Evolutionary conservation across 2,329 filamentous ascomycete species (phyloP).

Genomic region (Aspergillus calidoustus): DNA sequence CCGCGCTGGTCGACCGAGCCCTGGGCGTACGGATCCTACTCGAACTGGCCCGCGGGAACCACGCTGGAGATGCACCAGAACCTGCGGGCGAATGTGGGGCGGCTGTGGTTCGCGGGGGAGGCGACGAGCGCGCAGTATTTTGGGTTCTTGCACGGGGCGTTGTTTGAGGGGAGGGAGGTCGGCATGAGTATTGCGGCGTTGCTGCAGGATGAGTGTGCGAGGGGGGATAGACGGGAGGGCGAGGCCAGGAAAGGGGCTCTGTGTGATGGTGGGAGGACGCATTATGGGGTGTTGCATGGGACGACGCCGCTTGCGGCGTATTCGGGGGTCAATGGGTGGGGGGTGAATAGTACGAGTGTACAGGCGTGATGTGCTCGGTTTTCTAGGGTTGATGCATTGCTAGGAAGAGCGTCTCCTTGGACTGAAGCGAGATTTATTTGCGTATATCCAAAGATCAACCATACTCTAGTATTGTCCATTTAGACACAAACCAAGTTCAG

Average conservation of each 20-base stretch:
- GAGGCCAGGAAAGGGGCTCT: slow-evolving; percentile 12
- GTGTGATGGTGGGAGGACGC: slow-evolving; percentile 25
- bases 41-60: slow-evolving; percentile 69
- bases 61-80: slow-evolving; percentile 71
- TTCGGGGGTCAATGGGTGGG: slow-evolving; percentile 36
- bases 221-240: background rate
- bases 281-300: slow-evolving; percentile 37
- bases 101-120: slow-evolving; percentile 69
- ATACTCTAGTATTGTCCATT: no score
- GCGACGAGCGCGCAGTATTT: slow-evolving; percentile 66
- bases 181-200: slow-evolving; percentile 44
- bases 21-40: slow-evolving; percentile 65
- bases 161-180: slow-evolving; percentile 57
- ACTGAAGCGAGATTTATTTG: no score
- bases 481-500: no score
- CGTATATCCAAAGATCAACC: no score
- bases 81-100: slow-evolving; percentile 65
- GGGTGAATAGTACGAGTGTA: slow-evolving; percentile 29
- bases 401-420: no score
- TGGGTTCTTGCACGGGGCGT: slow-evolving; percentile 68
- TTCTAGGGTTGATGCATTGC: no score
- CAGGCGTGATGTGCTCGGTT: background rate
- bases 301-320: slow-evolving; percentile 36
- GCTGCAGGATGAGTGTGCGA: slow-evolving; percentile 27
- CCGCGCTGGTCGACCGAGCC: slow-evolving; percentile 60